phyloP scores from a whole-genome alignment of 805 yeast species.

The Candida coquimbonensis region DNA sequence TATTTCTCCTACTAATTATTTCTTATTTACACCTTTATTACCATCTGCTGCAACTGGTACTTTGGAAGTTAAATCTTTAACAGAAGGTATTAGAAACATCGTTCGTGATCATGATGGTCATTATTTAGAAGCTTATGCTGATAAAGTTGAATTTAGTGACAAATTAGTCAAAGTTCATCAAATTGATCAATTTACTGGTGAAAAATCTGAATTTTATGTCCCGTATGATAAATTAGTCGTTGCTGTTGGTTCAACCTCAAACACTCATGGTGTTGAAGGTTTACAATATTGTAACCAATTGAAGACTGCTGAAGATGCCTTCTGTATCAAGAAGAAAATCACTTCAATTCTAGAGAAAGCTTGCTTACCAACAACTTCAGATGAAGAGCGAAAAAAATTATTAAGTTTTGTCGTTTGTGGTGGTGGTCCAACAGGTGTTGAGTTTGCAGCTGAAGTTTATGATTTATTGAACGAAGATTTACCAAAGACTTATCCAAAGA shows the following conservation, averaged over 20 bases:
- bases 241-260: slow-evolving; percentile 63
- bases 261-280: slow-evolving; percentile 70
- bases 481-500: slow-evolving; percentile 47
- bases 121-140: slow-evolving; percentile 56
- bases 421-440: slow-evolving; percentile 74
- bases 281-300: slow-evolving; percentile 51
- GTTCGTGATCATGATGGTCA: slow-evolving; percentile 49
- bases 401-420: slow-evolving; percentile 64
- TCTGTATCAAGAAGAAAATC: slow-evolving; percentile 46
- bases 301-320: slow-evolving; percentile 63
- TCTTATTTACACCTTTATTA: slow-evolving; percentile 60
- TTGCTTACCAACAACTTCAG: slow-evolving; percentile 56
- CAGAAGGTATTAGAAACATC: slow-evolving; percentile 57
- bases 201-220: slow-evolving; percentile 41
- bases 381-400: slow-evolving; percentile 53
- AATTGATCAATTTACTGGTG: slow-evolving; percentile 34
- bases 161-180: slow-evolving; percentile 51
- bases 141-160: slow-evolving; percentile 47
- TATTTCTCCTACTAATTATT: slow-evolving; percentile 62
- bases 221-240: slow-evolving; percentile 68
- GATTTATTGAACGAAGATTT: slow-evolving; percentile 63
- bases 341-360: slow-evolving; percentile 53
- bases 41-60: slow-evolving; percentile 72
- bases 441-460: slow-evolving; percentile 64
- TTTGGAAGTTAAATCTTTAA: slow-evolving; percentile 53